Evolutionary conservation across 2,329 filamentous ascomycete genomes (phyloP).

Genomic region (Trematosphaeria pertusa): DNA sequence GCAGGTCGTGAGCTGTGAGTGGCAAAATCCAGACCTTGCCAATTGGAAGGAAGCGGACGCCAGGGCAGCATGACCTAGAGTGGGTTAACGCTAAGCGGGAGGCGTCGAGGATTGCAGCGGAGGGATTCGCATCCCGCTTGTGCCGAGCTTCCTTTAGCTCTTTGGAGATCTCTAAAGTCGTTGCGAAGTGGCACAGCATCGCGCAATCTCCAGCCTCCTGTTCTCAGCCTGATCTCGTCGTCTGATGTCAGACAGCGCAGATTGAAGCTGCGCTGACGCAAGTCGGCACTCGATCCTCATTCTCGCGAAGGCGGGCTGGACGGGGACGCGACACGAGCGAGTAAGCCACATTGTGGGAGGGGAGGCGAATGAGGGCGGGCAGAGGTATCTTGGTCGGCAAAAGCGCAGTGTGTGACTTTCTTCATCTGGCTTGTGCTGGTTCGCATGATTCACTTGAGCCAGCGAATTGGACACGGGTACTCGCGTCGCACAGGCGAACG

Average conservation of each 20-base stretch:
- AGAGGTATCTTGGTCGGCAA: slow-evolving; percentile 19
- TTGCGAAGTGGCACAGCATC: slow-evolving; percentile 21
- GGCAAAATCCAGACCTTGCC: slow-evolving; percentile 29
- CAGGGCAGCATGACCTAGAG: slow-evolving; percentile 27
- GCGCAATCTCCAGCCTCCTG: slow-evolving; percentile 1
- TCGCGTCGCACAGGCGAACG: slow-evolving; percentile 21
- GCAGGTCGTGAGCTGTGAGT: slow-evolving; percentile 35
- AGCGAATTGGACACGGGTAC: slow-evolving; percentile 36
- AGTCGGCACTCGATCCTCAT: slow-evolving; percentile 9
- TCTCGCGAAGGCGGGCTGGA: slow-evolving; percentile 14
- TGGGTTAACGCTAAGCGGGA: slow-evolving; percentile 32
- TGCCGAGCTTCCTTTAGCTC: slow-evolving; percentile 6
- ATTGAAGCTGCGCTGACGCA: slow-evolving; percentile 10
- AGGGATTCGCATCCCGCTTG: slow-evolving; percentile 26
- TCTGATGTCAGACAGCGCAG: slow-evolving; percentile 26
- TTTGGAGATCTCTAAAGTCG: slow-evolving; percentile 10
- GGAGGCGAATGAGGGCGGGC: slow-evolving; percentile 34
- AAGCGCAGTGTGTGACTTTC: slow-evolving; percentile 18
- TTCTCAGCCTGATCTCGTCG: slow-evolving; percentile 5
- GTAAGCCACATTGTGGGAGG: slow-evolving; percentile 33
- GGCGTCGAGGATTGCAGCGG: slow-evolving; percentile 43
- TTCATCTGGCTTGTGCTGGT: slow-evolving; percentile 32
- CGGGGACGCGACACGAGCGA: slow-evolving; percentile 13
- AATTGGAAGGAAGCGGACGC: slow-evolving; percentile 30
- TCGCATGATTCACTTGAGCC: slow-evolving; percentile 41